Percentiles rank a stretch among this genome's conserved stretches.
These are phyloP conservation scores for Didymella sp. DNA, from an alignment of 2,329 filamentous ascomycete species.

Conservation along the genomic window DNA sequence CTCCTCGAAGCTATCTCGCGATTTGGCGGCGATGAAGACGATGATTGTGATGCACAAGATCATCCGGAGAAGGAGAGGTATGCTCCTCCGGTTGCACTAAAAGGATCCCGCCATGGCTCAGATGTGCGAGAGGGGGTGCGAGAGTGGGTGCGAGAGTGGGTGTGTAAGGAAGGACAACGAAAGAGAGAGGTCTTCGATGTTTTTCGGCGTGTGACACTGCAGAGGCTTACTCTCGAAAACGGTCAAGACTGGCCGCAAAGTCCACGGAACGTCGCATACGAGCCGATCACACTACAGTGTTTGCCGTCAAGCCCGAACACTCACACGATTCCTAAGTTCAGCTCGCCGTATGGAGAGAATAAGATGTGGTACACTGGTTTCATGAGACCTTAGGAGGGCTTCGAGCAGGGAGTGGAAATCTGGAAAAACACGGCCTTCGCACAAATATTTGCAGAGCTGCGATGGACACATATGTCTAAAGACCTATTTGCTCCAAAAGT, in stretches of 20 bases:
- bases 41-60: neutral
- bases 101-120: neutral
- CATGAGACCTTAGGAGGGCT: conserved; percentile 22
- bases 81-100: neutral
- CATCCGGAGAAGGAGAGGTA: neutral
- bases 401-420: conserved; percentile 3
- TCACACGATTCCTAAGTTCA: neutral
- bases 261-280: neutral
- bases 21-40: neutral
- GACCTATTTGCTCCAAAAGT: neutral
- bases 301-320: neutral
- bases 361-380: conserved; percentile 28
- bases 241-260: neutral
- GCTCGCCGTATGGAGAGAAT: conserved; percentile 3
- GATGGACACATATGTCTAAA: neutral
- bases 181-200: neutral
- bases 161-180: no score
- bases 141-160: no score
- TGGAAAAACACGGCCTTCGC: conserved; percentile 4
- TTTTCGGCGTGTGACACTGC: neutral
- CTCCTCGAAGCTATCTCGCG: conserved; percentile 7
- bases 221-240: neutral
- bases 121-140: neutral
- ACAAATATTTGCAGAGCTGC: conserved; percentile 14
- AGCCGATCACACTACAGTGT: neutral